A percentile compares a stretch with the other conserved stretches of the same genome.
phyloP scores from a whole-genome alignment of 495 filamentous ascomycete genomes.

The Mytilinidion resinicola region DNA sequence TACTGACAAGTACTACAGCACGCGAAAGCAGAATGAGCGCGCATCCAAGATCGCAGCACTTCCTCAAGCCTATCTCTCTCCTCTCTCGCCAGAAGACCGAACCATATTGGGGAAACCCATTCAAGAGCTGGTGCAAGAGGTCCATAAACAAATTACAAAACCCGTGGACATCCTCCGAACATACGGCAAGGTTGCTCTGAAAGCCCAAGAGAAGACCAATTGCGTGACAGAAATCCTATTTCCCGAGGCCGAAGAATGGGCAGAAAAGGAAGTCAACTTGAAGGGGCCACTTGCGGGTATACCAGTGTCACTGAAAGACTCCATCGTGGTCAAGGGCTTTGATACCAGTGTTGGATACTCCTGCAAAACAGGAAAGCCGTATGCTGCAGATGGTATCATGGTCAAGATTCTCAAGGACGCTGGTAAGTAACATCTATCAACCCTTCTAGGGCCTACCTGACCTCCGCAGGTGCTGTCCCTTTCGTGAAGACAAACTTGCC shows the following conservation, averaged over 20 bases:
- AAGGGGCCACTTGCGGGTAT: constrained; percentile 84
- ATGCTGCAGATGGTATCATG: constrained; percentile 62
- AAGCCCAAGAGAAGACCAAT: constrained; percentile 82
- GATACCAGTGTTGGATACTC: constrained; percentile 83
- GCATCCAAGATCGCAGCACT: constrained; percentile 60
- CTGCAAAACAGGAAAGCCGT: constrained; percentile 59
- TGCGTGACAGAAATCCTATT: constrained; percentile 89
- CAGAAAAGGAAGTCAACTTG: constrained; percentile 59
- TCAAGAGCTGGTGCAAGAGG: constrained; percentile 66
- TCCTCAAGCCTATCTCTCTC: constrained; percentile 54
- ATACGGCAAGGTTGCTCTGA: constrained; percentile 85
- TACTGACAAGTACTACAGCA: constrained; percentile 44
- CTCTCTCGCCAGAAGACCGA: constrained; percentile 56
- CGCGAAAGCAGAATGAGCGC: constrained; percentile 73
- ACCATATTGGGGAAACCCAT: constrained; percentile 67
- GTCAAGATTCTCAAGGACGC: constrained; percentile 79
- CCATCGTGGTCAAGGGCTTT: constrained; percentile 76
- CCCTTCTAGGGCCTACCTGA: background rate
- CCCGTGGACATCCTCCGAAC: constrained; percentile 72
- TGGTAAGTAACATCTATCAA: constrained; percentile 39
- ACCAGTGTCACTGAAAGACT: constrained; percentile 84
- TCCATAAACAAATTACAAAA: constrained; percentile 59
- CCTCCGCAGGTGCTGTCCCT: constrained; percentile 65
- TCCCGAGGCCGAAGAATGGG: constrained; percentile 71
- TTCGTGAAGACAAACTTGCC: constrained; percentile 97